Evolutionary conservation across 2,329 filamentous ascomycete genomes (phyloP), one percentile per base, ranked within the genome.

Genomic region (Microsporum audouinii): DNA sequence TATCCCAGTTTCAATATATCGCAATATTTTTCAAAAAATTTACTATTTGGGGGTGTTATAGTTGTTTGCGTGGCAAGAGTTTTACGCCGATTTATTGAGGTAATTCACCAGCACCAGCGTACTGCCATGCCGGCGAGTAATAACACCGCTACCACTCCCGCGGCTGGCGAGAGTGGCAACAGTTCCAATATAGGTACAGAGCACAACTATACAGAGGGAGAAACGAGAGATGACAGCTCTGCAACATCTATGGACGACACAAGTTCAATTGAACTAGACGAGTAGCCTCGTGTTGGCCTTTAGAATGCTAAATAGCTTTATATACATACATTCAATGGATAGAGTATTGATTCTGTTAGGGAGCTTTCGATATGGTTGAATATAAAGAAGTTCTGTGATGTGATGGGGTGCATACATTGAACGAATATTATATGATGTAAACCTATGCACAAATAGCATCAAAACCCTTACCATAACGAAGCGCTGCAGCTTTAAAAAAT

Each of bases 21-120:
- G 14, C 45, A 61, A 10, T 59, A 60, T 38, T 58, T 63, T 43
- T 57, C 63, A 7, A 57, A 36, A n/a, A 60, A 38, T 5, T 23
- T 64, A 8, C 29, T 64, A 2, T 36, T 64, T 23, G 62, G 57
- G 8, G 53, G 57, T 1, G 58, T 64, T 29, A 23, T 58, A 23
- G 57, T 60, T 1, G 6, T 64, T 6, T 62, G 60, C 49, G 23
- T 64, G 23, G 57, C 51, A 41, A 63, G 61, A 51, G 60, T 59
- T 14, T 31, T 64, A 33, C 56, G 60, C n/a, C 59, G 60, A 2
- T 36, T 62, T n/a, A 56, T 61, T n/a, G 64, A 62, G n/a, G 45
- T 61, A 39, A 23, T 59, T 57, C 10, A 33, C 33, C 39, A 49
- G 12, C 33, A 47, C 23, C 38, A 45, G 43, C 55, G 10, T 29